Percentiles rank a stretch among this genome's conserved stretches.
These are phyloP conservation scores for Apodospora peruviana DNA, from an alignment of 495 filamentous ascomycete species.

Conservation along the genomic window DNA sequence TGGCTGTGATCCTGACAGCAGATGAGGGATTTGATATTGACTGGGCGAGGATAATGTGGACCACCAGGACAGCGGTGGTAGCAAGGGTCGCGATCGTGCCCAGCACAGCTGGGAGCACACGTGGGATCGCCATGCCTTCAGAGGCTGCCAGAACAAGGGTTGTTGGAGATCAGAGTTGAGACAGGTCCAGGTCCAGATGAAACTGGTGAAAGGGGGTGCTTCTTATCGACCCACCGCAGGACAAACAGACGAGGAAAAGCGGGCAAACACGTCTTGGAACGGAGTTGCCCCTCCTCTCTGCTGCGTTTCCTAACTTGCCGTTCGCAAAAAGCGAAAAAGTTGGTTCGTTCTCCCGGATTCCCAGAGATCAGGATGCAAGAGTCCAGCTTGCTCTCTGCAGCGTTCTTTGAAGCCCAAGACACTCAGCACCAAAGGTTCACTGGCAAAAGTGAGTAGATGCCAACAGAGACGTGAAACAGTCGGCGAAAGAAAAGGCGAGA, in stretches of 20 bases:
- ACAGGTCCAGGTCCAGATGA: neutral
- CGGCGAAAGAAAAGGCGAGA: neutral
- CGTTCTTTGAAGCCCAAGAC: neutral
- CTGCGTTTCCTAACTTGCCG: neutral
- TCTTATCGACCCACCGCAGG: neutral
- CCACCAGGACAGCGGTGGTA: constrained; percentile 32
- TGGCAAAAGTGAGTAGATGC: neutral
- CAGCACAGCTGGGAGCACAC: constrained; percentile 27
- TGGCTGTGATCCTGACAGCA: constrained; percentile 26
- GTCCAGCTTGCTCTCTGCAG: constrained; percentile 11
- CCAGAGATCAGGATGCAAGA: constrained; percentile 3
- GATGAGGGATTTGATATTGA: constrained; percentile 25
- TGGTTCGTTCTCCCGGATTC: neutral
- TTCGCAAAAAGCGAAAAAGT: neutral
- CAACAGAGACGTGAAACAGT: neutral
- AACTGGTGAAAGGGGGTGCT: constrained; percentile 3
- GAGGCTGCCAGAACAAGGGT: neutral
- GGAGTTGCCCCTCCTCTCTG: neutral
- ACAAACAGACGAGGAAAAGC: neutral
- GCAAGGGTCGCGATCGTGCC: constrained; percentile 33
- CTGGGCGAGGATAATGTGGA: constrained; percentile 35
- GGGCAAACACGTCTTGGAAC: neutral
- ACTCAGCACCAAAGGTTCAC: neutral
- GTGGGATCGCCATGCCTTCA: constrained; percentile 28
- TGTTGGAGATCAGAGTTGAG: neutral